Base-by-base conservation (phyloP, 108 stramenopile genomes). In the Pseudonitzschia pungens region DNA sequence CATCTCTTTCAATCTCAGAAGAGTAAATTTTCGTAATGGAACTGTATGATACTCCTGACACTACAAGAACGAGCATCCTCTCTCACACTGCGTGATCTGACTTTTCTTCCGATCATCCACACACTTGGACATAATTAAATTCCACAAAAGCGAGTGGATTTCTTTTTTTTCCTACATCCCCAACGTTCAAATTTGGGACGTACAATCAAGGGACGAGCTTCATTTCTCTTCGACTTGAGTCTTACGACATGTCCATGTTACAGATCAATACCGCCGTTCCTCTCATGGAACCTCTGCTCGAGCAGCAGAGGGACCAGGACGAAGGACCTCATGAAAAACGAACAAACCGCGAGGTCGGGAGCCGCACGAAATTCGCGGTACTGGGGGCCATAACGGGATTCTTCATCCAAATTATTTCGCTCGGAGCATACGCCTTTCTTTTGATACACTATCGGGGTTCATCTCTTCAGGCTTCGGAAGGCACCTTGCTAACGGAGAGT, bases 351-450 rank as follows among this genome's bases (percentile, higher is more conserved):
- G 57, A 11, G 9, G 5, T 7, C 26, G 15, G 16, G 27, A 31
- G 29, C 57, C 21, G 29, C 21, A 26, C 28, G 15, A 58, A 58
- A 27, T 36, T 65, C 63, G 33, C 70, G 4, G 4, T 67, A 6
- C 11, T 76, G 9, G 76, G 76, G 22, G 43, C 36, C 18, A 10
- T 58, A 21, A 70, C 69, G 42, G 76, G 76, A 27, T 70, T 70
- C 42, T 65, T 70, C 18, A 65, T 76, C 41, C 76, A 76, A 42
- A 54, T 65, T 42, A 45, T 76, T 41, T 64, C 69, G 10, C 51
- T 76, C 9, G 69, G 62, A 22, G 76, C 76, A 7, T 76, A 76
- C 33, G 76, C 76, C 15, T 70, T 64, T 26, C 29, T 76, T 60
- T 24, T 76, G 32, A 24, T 68, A 2, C 62, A 76, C 20, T 70